A percentile compares a stretch with the other conserved stretches of the same genome.
phyloP scores from a whole-genome alignment of 2,329 filamentous ascomycete genomes.

The Colletotrichum orchidophilum region DNA sequence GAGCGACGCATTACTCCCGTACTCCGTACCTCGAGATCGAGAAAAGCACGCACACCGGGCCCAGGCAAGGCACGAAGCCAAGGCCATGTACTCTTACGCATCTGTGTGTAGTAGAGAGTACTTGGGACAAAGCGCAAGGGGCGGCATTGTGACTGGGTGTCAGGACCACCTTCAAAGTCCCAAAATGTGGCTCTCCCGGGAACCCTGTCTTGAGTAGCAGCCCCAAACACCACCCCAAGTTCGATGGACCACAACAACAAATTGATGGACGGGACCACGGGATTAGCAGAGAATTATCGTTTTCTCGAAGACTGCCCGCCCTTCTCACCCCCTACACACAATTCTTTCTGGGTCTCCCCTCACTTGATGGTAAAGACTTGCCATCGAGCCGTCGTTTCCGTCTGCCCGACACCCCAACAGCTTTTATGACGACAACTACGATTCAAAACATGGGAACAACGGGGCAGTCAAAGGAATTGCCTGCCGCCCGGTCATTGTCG shows the following conservation, averaged over 20 bases:
- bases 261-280: slow-evolving; percentile 28
- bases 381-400: background rate
- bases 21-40: background rate
- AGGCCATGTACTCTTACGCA: background rate
- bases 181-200: slow-evolving; percentile 27
- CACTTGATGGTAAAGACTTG: background rate
- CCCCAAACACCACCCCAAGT: slow-evolving; percentile 30
- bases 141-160: slow-evolving; percentile 29
- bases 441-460: background rate
- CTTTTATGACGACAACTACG: background rate
- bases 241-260: slow-evolving; percentile 29
- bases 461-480: background rate
- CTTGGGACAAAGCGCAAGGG: slow-evolving; percentile 25
- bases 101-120: background rate
- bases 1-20: slow-evolving; percentile 1
- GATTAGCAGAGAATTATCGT: slow-evolving; percentile 30
- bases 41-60: background rate
- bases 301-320: slow-evolving; percentile 29
- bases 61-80: background rate
- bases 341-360: background rate
- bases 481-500: background rate
- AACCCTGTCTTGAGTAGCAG: slow-evolving; percentile 28
- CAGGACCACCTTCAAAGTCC: slow-evolving; percentile 30
- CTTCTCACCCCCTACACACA: background rate
- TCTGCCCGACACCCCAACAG: background rate